These are phyloP conservation scores for Diaporthe caulivora DNA, from an alignment of 2,329 filamentous ascomycete genomes.

Conservation along the genomic window DNA sequence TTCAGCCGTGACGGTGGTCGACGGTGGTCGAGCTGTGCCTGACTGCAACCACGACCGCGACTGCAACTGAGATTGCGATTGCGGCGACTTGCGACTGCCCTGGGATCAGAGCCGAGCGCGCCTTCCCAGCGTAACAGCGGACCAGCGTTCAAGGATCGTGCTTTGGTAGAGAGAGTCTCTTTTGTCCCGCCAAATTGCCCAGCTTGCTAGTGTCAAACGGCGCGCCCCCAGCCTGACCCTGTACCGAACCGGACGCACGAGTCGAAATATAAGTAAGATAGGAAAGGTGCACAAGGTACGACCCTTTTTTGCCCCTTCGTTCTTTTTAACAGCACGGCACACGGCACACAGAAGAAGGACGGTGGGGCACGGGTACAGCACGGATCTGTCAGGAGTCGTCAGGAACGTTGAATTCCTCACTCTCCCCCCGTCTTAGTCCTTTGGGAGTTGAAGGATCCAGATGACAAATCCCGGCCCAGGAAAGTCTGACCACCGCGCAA, in stretches of 20 bases:
- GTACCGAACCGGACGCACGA: not conserved
- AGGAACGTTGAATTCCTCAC: not conserved
- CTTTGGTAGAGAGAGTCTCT: constrained; percentile 17
- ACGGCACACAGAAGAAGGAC: constrained; percentile 19
- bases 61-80: not conserved
- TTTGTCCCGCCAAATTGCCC: constrained; percentile 29
- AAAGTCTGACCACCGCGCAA: not conserved
- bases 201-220: constrained; percentile 32
- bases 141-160: constrained; percentile 11
- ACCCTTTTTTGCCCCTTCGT: not conserved
- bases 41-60: not conserved
- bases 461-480: constrained; percentile 14
- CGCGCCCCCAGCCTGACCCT: constrained; percentile 17
- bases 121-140: not conserved
- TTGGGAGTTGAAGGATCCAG: constrained; percentile 25
- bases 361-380: not conserved
- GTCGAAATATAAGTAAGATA: constrained; percentile 5
- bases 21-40: not conserved
- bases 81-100: not conserved
- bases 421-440: constrained; percentile 4
- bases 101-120: constrained; percentile 11
- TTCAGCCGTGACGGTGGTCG: not conserved
- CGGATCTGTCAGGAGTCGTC: not conserved
- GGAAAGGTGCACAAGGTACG: not conserved
- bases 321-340: constrained; percentile 5